These are phyloP conservation scores for Dictyophora rubrovolvata DNA, from an alignment of 768 basidiomycete genomes.

Conservation along the genomic window DNA sequence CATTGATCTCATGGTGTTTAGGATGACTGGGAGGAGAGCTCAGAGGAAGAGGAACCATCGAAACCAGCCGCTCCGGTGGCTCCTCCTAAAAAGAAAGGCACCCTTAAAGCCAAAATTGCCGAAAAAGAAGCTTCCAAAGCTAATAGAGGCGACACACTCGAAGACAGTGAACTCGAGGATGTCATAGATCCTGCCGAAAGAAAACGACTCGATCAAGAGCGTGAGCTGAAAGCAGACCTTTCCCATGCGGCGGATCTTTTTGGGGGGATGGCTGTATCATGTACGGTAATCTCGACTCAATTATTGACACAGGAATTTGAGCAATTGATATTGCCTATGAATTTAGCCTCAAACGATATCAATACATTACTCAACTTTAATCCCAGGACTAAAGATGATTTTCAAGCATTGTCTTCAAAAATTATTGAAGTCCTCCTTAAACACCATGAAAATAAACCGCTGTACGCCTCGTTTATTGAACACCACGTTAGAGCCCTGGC, in stretches of 20 bases:
- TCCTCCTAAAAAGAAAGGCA: constrained; percentile 86
- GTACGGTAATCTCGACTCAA: constrained; percentile 13
- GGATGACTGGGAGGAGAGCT: constrained; percentile 93
- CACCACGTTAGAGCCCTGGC: constrained; percentile 70
- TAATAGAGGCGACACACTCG: constrained; percentile 28
- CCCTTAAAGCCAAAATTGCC: constrained; percentile 81
- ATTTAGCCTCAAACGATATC: constrained; percentile 36
- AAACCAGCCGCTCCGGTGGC: constrained; percentile 38
- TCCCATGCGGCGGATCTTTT: constrained; percentile 75
- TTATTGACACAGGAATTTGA: not conserved
- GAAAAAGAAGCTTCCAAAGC: constrained; percentile 81
- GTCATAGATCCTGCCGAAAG: constrained; percentile 66
- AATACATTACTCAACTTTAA: constrained; percentile 65
- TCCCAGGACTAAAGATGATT: constrained; percentile 87
- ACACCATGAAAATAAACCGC: constrained; percentile 70
- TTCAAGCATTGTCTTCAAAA: constrained; percentile 57
- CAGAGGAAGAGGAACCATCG: constrained; percentile 42
- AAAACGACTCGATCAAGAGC: constrained; percentile 64
- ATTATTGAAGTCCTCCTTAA: constrained; percentile 71
- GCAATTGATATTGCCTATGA: not conserved
- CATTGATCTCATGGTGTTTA: constrained; percentile 21
- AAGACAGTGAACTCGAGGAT: constrained; percentile 55
- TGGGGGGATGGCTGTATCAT: constrained; percentile 47
- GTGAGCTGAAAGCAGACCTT: constrained; percentile 80
- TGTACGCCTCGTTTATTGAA: constrained; percentile 78